Conservation (phyloP, 83 land plant species). For the Diphasiastrum complanatum region DNA sequence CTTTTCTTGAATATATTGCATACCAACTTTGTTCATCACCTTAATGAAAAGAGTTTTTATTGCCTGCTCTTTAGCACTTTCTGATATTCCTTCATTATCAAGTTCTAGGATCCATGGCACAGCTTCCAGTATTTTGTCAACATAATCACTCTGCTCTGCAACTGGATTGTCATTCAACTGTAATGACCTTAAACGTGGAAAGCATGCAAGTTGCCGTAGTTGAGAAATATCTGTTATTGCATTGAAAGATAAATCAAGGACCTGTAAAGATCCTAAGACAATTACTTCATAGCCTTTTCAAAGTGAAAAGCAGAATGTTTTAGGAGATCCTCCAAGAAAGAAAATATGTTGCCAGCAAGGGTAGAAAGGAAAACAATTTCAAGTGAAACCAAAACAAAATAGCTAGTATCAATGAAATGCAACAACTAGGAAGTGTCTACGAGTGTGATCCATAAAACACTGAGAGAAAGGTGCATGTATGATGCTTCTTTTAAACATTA, state of each 20-base stretch:
- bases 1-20: constrained; percentile 25
- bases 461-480: no score
- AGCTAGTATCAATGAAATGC: no score
- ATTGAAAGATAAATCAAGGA: constrained; percentile 39
- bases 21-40: constrained; percentile 15
- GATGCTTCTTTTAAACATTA: no score
- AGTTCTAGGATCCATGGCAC: constrained; percentile 38
- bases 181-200: constrained; percentile 21
- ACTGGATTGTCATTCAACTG: constrained; percentile 41
- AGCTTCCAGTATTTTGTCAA: constrained; percentile 33
- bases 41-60: constrained; percentile 17
- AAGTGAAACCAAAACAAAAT: no score
- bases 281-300: background rate
- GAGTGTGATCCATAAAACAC: no score
- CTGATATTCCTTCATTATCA: constrained; percentile 29
- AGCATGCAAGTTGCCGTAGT: constrained; percentile 23
- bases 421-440: no score
- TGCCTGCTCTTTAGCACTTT: constrained; percentile 9
- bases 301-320: background rate
- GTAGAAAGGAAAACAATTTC: no score
- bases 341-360: no score
- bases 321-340: no score
- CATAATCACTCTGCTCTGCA: constrained; percentile 17
- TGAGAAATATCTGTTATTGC: constrained; percentile 21
- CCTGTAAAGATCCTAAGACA: constrained; percentile 17